Evolutionary conservation across 1,139 yeast genomes (phyloP).

Genomic region (Suhomyces anneliseae): DNA sequence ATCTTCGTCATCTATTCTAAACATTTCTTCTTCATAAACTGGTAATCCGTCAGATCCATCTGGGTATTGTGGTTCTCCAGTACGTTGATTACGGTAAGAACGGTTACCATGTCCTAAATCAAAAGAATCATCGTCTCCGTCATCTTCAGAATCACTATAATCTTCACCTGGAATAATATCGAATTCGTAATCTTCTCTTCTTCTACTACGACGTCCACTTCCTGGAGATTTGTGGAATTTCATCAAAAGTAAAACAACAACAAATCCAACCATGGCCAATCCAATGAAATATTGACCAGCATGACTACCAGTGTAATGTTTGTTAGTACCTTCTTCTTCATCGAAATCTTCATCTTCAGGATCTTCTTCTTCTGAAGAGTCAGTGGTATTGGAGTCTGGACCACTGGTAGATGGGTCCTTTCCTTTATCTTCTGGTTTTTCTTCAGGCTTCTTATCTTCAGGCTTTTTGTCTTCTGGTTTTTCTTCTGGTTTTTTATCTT

Average conservation of each 20-base stretch:
- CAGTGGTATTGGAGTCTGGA: neutral
- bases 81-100: neutral
- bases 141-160: slow-evolving; percentile 29
- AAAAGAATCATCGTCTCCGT: slow-evolving; percentile 17
- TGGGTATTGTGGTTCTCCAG: slow-evolving; percentile 9
- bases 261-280: slow-evolving; percentile 59
- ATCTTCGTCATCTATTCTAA: slow-evolving; percentile 43
- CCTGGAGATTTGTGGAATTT: slow-evolving; percentile 53
- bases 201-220: slow-evolving; percentile 49
- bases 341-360: slow-evolving; percentile 18
- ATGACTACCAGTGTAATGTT: slow-evolving; percentile 30
- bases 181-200: slow-evolving; percentile 75
- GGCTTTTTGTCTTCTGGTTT: neutral
- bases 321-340: slow-evolving; percentile 22
- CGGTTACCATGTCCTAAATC: slow-evolving; percentile 16
- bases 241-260: slow-evolving; percentile 53
- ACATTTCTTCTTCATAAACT: slow-evolving; percentile 45
- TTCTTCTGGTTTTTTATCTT: neutral
- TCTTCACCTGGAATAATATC: slow-evolving; percentile 77
- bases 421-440: neutral
- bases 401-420: neutral
- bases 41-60: slow-evolving; percentile 24
- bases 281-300: slow-evolving; percentile 61
- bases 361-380: slow-evolving; percentile 9
- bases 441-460: slow-evolving; percentile 1